phyloP scores from a whole-genome alignment of 2,329 filamentous ascomycete genomes.

The Trichophyton simii region DNA sequence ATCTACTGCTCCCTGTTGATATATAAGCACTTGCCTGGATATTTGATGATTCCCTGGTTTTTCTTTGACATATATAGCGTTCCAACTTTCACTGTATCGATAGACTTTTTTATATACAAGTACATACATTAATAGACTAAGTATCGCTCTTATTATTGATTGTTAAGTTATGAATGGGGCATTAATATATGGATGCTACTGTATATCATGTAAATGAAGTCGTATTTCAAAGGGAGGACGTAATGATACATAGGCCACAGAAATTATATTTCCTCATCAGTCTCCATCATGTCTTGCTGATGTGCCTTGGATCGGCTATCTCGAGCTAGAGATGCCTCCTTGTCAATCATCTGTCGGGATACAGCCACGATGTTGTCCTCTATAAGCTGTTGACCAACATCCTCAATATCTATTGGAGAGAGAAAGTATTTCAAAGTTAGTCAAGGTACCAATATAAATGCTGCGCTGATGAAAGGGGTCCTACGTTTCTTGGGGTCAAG shows the following conservation, averaged over 20 bases:
- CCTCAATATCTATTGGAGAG: conserved; percentile 57
- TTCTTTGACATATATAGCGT: neutral
- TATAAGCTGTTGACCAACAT: conserved; percentile 89
- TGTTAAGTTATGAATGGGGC: neutral
- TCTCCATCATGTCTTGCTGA: conserved; percentile 51
- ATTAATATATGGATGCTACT: neutral
- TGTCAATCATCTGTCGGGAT: conserved; percentile 98
- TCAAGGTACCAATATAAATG: conserved; percentile 11
- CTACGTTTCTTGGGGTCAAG: conserved; percentile 93
- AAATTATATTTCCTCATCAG: conserved; percentile 45
- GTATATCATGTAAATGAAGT: neutral
- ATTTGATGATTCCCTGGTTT: neutral
- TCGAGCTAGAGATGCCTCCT: conserved; percentile 84
- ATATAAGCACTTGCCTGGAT: neutral
- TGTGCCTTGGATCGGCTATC: conserved; percentile 34
- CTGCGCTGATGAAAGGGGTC: conserved; percentile 12
- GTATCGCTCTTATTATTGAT: neutral
- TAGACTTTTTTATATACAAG: neutral
- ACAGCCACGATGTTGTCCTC: conserved; percentile 99
- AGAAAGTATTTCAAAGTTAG: neutral
- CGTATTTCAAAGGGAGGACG: neutral
- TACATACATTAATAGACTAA: neutral
- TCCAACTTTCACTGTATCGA: neutral
- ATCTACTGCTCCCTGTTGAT: neutral
- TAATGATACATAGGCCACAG: neutral